Percentiles rank a stretch among this genome's conserved stretches.
phyloP scores from a whole-genome alignment of 1,284 basidiomycete genomes.

The Fomitopsis betulina region DNA sequence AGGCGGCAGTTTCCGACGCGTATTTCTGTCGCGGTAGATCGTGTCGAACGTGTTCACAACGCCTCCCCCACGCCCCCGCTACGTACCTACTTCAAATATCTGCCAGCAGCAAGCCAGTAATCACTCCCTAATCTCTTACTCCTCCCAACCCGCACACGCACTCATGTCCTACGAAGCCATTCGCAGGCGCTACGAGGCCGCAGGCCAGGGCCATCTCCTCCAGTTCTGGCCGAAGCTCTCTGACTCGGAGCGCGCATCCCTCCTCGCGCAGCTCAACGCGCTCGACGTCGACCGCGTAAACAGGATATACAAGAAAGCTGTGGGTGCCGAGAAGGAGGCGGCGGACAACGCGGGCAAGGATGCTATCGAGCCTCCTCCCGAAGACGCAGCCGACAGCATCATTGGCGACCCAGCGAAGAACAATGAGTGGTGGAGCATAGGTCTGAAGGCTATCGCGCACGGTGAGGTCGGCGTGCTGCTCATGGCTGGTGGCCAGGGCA shows the following conservation, averaged over 20 bases:
- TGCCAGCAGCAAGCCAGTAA: neutral
- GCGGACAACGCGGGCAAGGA: constrained; percentile 40
- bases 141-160: neutral
- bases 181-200: constrained; percentile 64
- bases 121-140: neutral
- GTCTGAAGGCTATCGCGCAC: constrained; percentile 77
- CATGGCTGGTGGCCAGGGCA: constrained; percentile 98
- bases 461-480: constrained; percentile 90
- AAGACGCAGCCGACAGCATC: constrained; percentile 63
- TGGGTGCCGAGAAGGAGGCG: constrained; percentile 59
- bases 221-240: constrained; percentile 81
- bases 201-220: constrained; percentile 88
- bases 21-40: constrained; percentile 7
- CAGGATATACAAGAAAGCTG: constrained; percentile 78
- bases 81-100: constrained; percentile 3
- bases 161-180: constrained; percentile 32
- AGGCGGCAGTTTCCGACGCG: constrained; percentile 11
- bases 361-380: constrained; percentile 76
- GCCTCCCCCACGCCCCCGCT: constrained; percentile 1
- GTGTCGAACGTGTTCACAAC: constrained; percentile 1
- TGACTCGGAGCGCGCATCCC: constrained; percentile 55
- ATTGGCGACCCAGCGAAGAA: constrained; percentile 54
- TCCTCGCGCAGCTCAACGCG: constrained; percentile 72
- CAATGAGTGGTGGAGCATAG: constrained; percentile 67
- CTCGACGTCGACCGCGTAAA: constrained; percentile 94